A percentile compares a stretch with the other conserved stretches of the same genome.
These are phyloP conservation scores for Fusarium palustre DNA, from an alignment of 2,329 filamentous ascomycete genomes.

Conservation along the genomic window DNA sequence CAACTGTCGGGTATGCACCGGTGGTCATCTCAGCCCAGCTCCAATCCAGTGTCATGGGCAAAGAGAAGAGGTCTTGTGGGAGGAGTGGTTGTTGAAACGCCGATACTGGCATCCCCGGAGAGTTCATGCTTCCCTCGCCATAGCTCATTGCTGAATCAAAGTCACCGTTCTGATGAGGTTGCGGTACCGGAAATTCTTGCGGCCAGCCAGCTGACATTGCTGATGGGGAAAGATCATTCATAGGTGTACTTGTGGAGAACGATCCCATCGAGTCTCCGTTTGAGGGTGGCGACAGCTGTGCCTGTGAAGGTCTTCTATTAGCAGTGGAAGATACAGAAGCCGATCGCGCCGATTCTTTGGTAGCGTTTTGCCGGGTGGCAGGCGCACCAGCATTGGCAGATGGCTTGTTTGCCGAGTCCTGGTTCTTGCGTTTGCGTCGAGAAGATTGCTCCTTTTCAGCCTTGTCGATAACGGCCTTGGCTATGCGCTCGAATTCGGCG, in stretches of 20 bases:
- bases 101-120: constrained; percentile 48
- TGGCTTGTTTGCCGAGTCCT: constrained; percentile 56
- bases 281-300: constrained; percentile 48
- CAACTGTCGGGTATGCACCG: constrained; percentile 72
- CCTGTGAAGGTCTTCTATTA: constrained; percentile 32
- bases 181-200: constrained; percentile 56
- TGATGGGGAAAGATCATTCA: constrained; percentile 59
- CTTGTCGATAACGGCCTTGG: constrained; percentile 89
- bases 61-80: constrained; percentile 92
- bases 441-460: constrained; percentile 85
- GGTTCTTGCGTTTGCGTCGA: constrained; percentile 85
- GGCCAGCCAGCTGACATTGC: constrained; percentile 60
- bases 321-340: constrained; percentile 10
- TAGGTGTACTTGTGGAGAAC: constrained; percentile 41
- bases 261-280: constrained; percentile 42
- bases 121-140: constrained; percentile 54
- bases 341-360: constrained; percentile 14
- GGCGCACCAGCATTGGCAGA: constrained; percentile 7
- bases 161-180: constrained; percentile 53
- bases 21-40: constrained; percentile 77
- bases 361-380: constrained; percentile 31
- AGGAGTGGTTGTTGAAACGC: constrained; percentile 86
- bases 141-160: constrained; percentile 59
- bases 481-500: constrained; percentile 96
- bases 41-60: constrained; percentile 97